Evolutionary conservation across 192 early-diverging fungal species (phyloP).

Genomic region (Cetraspora pellucida): DNA sequence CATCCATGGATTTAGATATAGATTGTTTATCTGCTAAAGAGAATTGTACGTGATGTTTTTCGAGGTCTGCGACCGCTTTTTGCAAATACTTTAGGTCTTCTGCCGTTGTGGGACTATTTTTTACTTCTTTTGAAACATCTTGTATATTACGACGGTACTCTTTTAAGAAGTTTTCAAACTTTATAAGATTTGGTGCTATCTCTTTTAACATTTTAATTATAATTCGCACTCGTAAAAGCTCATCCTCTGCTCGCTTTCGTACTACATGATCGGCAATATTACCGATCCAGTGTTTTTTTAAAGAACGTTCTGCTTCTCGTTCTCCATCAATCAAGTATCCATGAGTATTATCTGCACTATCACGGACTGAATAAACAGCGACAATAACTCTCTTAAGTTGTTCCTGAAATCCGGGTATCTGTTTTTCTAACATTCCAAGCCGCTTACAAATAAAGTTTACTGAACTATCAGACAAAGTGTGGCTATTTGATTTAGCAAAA

Average conservation of each 20-base stretch:
- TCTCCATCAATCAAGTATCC: constrained; percentile 21
- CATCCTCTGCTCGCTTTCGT: not conserved
- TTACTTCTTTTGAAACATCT: not conserved
- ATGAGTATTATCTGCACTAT: constrained; percentile 1
- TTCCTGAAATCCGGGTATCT: not conserved
- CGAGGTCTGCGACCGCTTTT: not conserved
- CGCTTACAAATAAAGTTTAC: not conserved
- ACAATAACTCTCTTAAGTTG: not conserved
- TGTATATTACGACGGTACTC: constrained; percentile 7
- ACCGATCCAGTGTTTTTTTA: not conserved
- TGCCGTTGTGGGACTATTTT: not conserved
- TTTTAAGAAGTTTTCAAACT: constrained; percentile 19
- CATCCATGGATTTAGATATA: not conserved
- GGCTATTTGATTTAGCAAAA: no score
- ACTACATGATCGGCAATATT: constrained; percentile 1
- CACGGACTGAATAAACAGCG: not conserved
- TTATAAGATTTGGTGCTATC: not conserved
- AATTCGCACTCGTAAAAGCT: constrained; percentile 2
- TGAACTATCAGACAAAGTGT: not conserved
- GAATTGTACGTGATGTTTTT: constrained; percentile 1
- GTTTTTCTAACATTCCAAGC: not conserved
- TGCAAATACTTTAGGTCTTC: constrained; percentile 2
- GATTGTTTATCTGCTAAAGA: not conserved
- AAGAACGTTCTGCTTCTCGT: constrained; percentile 3
- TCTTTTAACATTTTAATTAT: not conserved